Evolutionary conservation across 495 filamentous ascomycete species (phyloP).

Genomic region (Penicillium atrosanguineum): DNA sequence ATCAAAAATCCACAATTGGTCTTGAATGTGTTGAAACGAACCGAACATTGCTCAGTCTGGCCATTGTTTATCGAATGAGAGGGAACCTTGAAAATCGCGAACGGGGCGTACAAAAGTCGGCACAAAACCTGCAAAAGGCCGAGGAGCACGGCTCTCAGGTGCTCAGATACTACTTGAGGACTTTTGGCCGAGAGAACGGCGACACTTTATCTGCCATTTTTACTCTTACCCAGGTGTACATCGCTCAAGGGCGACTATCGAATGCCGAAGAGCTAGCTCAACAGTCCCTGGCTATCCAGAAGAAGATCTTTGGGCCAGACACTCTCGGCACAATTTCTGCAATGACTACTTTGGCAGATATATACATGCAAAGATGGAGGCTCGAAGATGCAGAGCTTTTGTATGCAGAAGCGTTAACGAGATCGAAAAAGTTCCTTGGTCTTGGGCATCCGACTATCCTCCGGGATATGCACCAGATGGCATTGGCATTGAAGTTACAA

Average conservation of each 20-base stretch:
- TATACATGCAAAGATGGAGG: slow-evolving; percentile 4
- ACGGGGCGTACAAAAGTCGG: too few species aligned
- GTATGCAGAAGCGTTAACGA: not conserved
- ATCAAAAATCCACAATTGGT: too few species aligned
- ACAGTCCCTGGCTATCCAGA: slow-evolving; percentile 1
- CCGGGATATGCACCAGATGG: not conserved
- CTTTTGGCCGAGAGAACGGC: not conserved
- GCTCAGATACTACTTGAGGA: not conserved
- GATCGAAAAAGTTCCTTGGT: not conserved
- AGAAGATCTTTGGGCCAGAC: slow-evolving; percentile 5
- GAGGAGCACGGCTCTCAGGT: slow-evolving; percentile 9
- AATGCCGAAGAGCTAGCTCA: slow-evolving; percentile 5
- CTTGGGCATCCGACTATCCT: slow-evolving; percentile 1
- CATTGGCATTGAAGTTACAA: not conserved
- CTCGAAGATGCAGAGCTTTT: slow-evolving; percentile 9
- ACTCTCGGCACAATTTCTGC: slow-evolving; percentile 3
- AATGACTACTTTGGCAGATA: not conserved
- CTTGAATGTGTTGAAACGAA: too few species aligned
- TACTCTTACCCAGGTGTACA: slow-evolving; percentile 5
- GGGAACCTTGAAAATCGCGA: not conserved
- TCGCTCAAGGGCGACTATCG: slow-evolving; percentile 1
- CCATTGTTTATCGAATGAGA: not conserved
- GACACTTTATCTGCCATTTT: slow-evolving; percentile 12
- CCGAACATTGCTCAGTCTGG: not conserved
- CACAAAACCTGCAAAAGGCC: not conserved